A percentile compares a stretch with the other conserved stretches of the same genome.
Conservation (phyloP, 306 rosid species). For the Prunus persica region Prunus_persica_NCBIv2 NC_034011.1:21920501-21921000, state of each 20-base stretch:
- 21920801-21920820: conserved; percentile 95
- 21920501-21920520: conserved; percentile 93
- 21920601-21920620: conserved; percentile 15
- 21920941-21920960: conserved; percentile 87
- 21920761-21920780: conserved; percentile 97
- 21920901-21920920: conserved; percentile 97
- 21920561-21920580: conserved; percentile 35
- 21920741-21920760: conserved; percentile 88
- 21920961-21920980: conserved; percentile 67
- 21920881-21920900: conserved; percentile 98
- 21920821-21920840: conserved; percentile 93
- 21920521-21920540: conserved; percentile 96
- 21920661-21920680: conserved; percentile 70
- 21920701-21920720: conserved; percentile 99
- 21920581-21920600: conserved; percentile 1
- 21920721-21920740: conserved; percentile 94
- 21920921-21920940: conserved; percentile 80
- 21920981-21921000: conserved; percentile 43
- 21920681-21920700: conserved; percentile 92
- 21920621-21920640: conserved; percentile 47
- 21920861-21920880: conserved; percentile 96
- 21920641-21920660: conserved; percentile 77
- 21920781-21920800: conserved; percentile 87
- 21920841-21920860: conserved; percentile 94
- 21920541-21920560: conserved; percentile 91